Base-by-base conservation (phyloP, 805 yeast genomes). In the Saccharomycopsis selenospora region DNA sequence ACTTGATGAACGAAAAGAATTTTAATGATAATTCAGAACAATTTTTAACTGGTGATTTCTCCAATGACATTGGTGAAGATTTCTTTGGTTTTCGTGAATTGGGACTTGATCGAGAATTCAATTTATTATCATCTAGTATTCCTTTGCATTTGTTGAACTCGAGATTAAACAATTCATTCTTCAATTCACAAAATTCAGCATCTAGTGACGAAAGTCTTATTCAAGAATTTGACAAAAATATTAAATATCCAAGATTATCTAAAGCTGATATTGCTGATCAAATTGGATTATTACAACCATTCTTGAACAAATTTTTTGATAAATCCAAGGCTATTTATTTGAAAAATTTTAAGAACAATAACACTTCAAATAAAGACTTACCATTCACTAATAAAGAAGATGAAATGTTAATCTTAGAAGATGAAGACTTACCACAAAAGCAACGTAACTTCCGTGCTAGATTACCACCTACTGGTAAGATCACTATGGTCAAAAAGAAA, bases 31-130 rank as follows among this genome's bases (percentile, higher is more conserved):
- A 88, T 59, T 84, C 95, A 58, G 97, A 93, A 55, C 96, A 91
- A 64, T 93, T 90, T 61, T 66, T 91, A 55, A 85, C 93, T 26
- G 99, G 99, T 50, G 97, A 90, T 59, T 93, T 93, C 63, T 84
- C 96, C 1, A 83, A 78, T 57, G 96, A 90, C 52, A 68, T 93
- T 33, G 99, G 98, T 4, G 99, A 91, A 58, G 99, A 93, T 66
- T 93, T 90, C 73, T 95, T 95, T 68, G 99, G 99, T 0, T 95
- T 93, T 71, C 85, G 77, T 61, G 98, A 91, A 56, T 70, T 93
- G 43, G 99, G 99, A 0, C 68, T 93, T 46, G 98, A 91, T 59
- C 86, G 83, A 58, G 99, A 93, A 63, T 84, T 88, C 62, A 90
- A 91, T 8, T 69, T 91, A 61, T 66, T 89, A 44, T 83, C 90